A percentile compares a stretch with the other conserved stretches of the same genome.
phyloP scores from a whole-genome alignment of 495 filamentous ascomycete genomes.

The Daldinia concentrica region DNA sequence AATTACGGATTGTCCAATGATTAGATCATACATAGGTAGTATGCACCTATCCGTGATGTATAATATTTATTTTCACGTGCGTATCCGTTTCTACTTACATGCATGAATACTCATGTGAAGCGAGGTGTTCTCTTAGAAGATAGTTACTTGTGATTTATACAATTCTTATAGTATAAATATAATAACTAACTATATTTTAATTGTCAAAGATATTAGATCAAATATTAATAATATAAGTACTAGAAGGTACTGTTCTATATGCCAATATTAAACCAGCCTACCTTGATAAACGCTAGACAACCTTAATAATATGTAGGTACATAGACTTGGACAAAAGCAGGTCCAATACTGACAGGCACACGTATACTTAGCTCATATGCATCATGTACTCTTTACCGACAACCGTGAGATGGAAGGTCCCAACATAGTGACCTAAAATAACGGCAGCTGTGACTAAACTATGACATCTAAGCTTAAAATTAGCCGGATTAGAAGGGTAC shows the following conservation, averaged over 20 bases:
- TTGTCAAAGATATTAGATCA: background rate
- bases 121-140: background rate
- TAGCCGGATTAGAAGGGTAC: background rate
- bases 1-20: background rate
- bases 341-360: no score
- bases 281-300: background rate
- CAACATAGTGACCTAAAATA: background rate
- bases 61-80: background rate
- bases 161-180: background rate
- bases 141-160: background rate
- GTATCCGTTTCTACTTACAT: background rate
- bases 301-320: background rate
- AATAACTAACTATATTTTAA: background rate
- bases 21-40: no score
- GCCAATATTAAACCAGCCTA: background rate
- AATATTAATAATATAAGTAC: background rate
- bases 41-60: constrained; percentile 1
- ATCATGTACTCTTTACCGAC: background rate
- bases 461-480: constrained; percentile 3
- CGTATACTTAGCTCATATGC: no score
- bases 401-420: background rate
- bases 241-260: no score
- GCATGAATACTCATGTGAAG: background rate
- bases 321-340: background rate
- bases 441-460: background rate